Conservation (phyloP, 2,329 filamentous ascomycete genomes). For the Fusarium proliferatum region DNA sequence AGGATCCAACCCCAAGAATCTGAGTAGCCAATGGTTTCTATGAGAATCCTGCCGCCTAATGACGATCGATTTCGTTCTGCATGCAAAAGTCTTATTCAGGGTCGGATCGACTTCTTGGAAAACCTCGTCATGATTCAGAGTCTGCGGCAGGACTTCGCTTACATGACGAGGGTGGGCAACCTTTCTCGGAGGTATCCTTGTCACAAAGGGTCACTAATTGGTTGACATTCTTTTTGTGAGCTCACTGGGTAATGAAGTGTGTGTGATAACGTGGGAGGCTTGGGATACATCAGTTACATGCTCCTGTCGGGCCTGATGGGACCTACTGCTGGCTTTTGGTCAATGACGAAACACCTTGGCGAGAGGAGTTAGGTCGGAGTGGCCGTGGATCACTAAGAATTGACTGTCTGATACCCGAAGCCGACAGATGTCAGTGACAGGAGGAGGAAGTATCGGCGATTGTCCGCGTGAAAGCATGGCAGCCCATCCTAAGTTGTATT, state of each 20-base stretch:
- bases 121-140: neutral
- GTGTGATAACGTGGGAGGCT: neutral
- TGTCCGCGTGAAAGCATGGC: neutral
- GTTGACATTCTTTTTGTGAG: neutral
- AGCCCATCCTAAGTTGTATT: neutral
- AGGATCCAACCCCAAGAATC: neutral
- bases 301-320: neutral
- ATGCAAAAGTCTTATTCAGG: neutral
- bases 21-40: neutral
- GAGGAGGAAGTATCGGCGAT: too few species aligned
- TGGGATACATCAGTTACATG: neutral
- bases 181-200: neutral
- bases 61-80: neutral
- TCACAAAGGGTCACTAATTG: neutral
- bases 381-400: neutral
- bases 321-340: neutral
- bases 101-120: neutral
- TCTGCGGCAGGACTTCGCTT: too few species aligned
- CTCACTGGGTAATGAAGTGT: neutral
- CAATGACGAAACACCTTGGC: neutral
- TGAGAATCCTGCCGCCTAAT: conserved; percentile 15
- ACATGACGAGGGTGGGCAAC: neutral
- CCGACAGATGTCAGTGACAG: neutral
- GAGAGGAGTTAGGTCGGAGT: neutral
- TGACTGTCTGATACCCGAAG: neutral